Evolutionary conservation across 257 asterid genomes (phyloP), one percentile per base, ranked within the genome.

Genomic region (Capsicum rhomboideum): DNA sequence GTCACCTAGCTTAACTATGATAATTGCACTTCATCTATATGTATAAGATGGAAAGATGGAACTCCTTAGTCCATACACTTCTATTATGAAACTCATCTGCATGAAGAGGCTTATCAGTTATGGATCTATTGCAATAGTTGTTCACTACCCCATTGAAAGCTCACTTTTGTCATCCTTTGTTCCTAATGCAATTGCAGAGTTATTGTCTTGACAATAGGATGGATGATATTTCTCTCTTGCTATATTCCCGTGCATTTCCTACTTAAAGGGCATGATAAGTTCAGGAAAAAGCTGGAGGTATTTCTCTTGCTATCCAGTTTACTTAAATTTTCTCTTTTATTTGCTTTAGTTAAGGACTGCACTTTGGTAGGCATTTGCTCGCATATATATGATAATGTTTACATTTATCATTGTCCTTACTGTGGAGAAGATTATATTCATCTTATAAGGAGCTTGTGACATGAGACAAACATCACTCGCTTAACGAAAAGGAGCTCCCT

Each of bases 251-350:
- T 97, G 82, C 99, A 95, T 89, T 85, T 91, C 85, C 87, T 95
- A 84, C 89, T 95, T 85, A 97, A 92, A 90, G 98, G 98, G 85
- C 91, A 95, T 69, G 96, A 97, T 72, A 93, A 94, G 83, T 83
- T 95, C 86, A 92, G 97, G 87, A 89, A 93, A 88, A 92, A 89
- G 84, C 85, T 97, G 82, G 98, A 97, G 99, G 99, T 97, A 89
- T 71, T 34, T 58, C 59, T 68, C 71, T 82, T 85, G 54, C 61
- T 59, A 31, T 56, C 74, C 42, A 34, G 2, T 20, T 77, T 54
- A 29, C 68, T 79, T 31, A 14, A 20, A 12, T 64, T 61, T 64
- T 66, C 58, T 81, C 77, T 37, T 37, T 37, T 37, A 37, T 37
- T 37, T 69, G 78, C 77, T 8, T 42, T 37, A 37, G 78, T 69